Conservation (phyloP, 371 early-diverging fungal species). For the Dinochytrium kinnereticum region DNA sequence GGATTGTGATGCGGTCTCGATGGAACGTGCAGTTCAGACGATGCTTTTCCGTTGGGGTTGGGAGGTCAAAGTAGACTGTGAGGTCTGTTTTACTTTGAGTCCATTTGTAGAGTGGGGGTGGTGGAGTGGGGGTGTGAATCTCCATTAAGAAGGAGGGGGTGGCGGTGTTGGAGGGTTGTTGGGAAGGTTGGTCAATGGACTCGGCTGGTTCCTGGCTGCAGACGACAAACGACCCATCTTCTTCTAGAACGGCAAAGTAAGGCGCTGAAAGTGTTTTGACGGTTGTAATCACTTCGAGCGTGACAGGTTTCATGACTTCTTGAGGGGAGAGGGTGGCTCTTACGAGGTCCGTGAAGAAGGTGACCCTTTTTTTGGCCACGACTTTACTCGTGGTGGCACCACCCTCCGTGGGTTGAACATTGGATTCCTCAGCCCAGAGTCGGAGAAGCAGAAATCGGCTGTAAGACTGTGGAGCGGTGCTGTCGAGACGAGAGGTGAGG, state of each 20-base stretch:
- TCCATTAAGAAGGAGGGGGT: no score
- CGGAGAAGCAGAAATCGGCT: neutral
- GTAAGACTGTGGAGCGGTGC: neutral
- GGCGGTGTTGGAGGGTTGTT: neutral
- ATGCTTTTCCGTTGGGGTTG: neutral
- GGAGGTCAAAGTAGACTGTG: neutral
- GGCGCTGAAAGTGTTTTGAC: conserved; percentile 21
- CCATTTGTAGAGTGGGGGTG: neutral
- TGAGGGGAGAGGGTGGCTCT: neutral
- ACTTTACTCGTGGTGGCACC: neutral
- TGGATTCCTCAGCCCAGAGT: neutral
- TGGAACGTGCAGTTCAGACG: neutral
- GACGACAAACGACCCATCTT: conserved; percentile 24
- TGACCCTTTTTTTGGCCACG: neutral
- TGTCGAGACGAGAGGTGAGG: neutral
- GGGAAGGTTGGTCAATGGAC: neutral
- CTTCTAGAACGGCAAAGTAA: conserved; percentile 22
- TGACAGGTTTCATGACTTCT: neutral
- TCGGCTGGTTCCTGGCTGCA: conserved; percentile 1
- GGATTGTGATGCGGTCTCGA: neutral
- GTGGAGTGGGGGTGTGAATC: neutral
- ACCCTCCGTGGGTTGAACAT: neutral
- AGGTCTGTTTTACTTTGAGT: neutral
- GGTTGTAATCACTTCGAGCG: neutral
- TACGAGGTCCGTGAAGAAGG: neutral